phyloP scores from a whole-genome alignment of 164 flowering plant species.

The Chloranthus sessilifolius region DNA sequence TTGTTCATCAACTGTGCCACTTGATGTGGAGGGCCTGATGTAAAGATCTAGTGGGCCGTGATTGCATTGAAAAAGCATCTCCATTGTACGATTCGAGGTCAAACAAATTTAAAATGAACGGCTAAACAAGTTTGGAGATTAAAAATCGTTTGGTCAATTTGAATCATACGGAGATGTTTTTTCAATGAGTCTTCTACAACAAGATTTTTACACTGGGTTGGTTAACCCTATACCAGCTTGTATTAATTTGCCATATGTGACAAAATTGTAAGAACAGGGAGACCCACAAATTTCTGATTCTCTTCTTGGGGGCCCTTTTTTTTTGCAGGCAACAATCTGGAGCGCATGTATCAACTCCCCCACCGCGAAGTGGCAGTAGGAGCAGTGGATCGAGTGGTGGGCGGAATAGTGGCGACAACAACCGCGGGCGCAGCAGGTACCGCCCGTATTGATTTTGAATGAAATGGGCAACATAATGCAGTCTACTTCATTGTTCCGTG shows the following conservation, averaged over 20 bases:
- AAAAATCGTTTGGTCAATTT: no score
- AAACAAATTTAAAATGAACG: no score
- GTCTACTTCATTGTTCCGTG: no score
- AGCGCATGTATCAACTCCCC: background rate
- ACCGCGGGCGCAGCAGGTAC: background rate
- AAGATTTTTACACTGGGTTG: background rate
- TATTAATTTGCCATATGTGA: background rate
- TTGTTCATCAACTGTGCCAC: no score
- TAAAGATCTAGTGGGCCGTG: no score
- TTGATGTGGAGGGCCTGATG: no score
- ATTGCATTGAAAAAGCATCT: no score
- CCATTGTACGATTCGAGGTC: no score
- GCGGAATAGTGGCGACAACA: background rate
- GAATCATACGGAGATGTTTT: no score
- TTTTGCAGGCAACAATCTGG: constrained; percentile 4
- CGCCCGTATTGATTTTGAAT: constrained; percentile 5
- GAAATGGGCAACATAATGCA: no score
- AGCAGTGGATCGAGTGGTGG: constrained; percentile 2
- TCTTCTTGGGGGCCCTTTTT: background rate
- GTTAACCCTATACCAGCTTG: background rate
- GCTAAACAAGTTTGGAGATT: no score
- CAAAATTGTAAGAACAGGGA: background rate
- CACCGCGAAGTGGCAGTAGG: background rate
- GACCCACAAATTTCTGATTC: background rate
- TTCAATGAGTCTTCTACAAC: background rate